Conservation (phyloP, 1,284 basidiomycete genomes). For the Cryptococcus jaspeensis region DNA sequence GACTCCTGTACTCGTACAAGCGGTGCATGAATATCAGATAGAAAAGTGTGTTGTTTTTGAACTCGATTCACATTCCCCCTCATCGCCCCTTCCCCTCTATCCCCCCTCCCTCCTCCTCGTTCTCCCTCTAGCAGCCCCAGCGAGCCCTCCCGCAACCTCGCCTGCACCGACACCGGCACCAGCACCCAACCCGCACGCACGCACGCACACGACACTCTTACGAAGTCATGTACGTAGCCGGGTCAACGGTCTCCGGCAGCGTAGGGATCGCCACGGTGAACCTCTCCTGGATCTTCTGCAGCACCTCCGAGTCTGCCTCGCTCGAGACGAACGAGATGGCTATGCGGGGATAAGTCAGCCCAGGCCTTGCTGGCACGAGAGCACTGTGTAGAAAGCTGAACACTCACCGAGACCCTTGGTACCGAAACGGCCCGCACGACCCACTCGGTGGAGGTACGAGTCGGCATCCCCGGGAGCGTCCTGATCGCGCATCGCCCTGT, state of each 20-base stretch:
- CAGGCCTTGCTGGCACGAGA: not conserved
- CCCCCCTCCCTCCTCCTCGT: not conserved
- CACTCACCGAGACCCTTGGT: slow-evolving; percentile 79
- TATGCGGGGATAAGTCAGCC: not conserved
- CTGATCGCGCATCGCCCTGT: slow-evolving; percentile 14
- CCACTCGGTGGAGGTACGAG: slow-evolving; percentile 97
- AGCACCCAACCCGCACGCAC: too few species aligned
- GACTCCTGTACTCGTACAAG: too few species aligned
- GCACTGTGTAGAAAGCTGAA: not conserved
- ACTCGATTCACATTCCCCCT: not conserved
- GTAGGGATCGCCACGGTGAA: slow-evolving; percentile 53
- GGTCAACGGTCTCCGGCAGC: slow-evolving; percentile 48
- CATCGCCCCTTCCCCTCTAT: not conserved
- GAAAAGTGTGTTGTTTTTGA: not conserved
- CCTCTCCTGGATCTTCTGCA: slow-evolving; percentile 57
- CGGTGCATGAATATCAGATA: not conserved
- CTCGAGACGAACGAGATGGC: slow-evolving; percentile 96
- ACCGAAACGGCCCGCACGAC: slow-evolving; percentile 98
- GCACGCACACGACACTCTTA: slow-evolving; percentile 11
- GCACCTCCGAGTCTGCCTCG: slow-evolving; percentile 88
- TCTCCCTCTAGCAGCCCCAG: not conserved
- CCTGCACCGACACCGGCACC: too few species aligned
- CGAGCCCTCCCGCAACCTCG: not conserved
- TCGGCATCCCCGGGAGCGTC: slow-evolving; percentile 97
- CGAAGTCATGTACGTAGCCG: slow-evolving; percentile 49